Percentiles rank a stretch among this genome's conserved stretches.
Evolutionary conservation across 495 filamentous ascomycete genomes (phyloP).

Genomic region (Hyphodiscus hymeniophilus): DNA sequence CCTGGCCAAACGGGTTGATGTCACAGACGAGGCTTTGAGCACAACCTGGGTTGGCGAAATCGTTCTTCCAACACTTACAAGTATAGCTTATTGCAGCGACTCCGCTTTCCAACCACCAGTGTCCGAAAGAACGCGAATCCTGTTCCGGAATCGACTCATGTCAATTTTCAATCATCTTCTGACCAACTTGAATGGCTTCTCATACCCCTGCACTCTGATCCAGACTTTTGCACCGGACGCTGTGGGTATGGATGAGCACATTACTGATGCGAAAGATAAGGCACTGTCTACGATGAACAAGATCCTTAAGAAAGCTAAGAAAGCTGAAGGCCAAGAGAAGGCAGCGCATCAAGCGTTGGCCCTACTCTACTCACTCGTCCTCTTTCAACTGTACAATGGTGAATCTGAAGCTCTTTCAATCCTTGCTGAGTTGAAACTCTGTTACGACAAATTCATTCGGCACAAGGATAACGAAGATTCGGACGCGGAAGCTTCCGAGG

Average conservation of each 20-base stretch:
- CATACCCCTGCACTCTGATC: constrained; percentile 39
- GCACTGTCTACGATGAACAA: constrained; percentile 61
- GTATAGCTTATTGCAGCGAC: constrained; percentile 39
- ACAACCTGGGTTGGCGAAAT: constrained; percentile 28
- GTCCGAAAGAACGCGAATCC: constrained; percentile 53
- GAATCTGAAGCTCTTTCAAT: constrained; percentile 74
- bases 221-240: constrained; percentile 39
- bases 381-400: constrained; percentile 83
- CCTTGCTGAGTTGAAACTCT: constrained; percentile 64
- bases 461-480: constrained; percentile 40
- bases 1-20: constrained; percentile 27
- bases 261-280: constrained; percentile 47
- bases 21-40: constrained; percentile 12
- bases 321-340: constrained; percentile 29
- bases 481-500: constrained; percentile 55
- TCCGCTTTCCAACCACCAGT: constrained; percentile 36
- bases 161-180: constrained; percentile 60
- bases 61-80: constrained; percentile 36
- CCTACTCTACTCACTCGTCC: constrained; percentile 74
- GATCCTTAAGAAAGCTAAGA: constrained; percentile 52
- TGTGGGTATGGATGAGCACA: constrained; percentile 53
- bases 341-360: constrained; percentile 53
- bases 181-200: constrained; percentile 47
- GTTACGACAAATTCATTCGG: constrained; percentile 53
- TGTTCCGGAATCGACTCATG: constrained; percentile 59